phyloP scores from a whole-genome alignment of 2,329 filamentous ascomycete genomes.

The Arthrobotrys musiformis region DNA sequence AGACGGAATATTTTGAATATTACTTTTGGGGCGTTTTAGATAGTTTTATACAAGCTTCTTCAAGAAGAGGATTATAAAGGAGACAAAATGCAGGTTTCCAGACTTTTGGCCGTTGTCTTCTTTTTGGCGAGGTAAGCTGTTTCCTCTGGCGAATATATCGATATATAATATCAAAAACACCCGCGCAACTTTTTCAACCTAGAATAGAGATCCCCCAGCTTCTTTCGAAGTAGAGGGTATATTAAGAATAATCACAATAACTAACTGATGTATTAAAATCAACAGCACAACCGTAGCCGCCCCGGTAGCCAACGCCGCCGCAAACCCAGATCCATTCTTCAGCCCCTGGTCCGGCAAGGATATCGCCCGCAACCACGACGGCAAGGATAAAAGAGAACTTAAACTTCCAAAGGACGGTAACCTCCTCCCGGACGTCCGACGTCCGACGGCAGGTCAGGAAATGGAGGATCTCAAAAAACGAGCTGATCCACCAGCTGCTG shows the following conservation, averaged over 20 bases:
- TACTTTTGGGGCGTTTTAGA: too few species aligned
- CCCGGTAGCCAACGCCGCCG: background rate
- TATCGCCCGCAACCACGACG: too few species aligned
- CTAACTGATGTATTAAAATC: too few species aligned
- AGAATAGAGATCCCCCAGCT: too few species aligned
- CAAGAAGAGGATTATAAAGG: background rate
- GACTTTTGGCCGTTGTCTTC: background rate
- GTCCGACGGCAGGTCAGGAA: background rate
- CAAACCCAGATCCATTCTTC: background rate
- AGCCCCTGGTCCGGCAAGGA: too few species aligned
- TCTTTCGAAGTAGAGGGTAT: too few species aligned
- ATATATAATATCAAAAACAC: too few species aligned
- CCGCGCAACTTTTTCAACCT: too few species aligned
- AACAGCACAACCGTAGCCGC: background rate
- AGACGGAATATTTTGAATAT: too few species aligned
- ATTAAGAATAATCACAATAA: background rate
- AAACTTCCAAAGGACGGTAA: background rate
- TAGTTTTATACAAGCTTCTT: background rate
- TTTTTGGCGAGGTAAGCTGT: background rate
- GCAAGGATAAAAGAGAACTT: background rate
- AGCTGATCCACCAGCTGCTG: too few species aligned
- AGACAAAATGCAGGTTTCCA: constrained; percentile 6
- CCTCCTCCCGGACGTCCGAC: background rate
- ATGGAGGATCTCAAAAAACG: too few species aligned
- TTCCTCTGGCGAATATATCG: too few species aligned